A percentile compares a stretch with the other conserved stretches of the same genome.
phyloP scores from a whole-genome alignment of 495 filamentous ascomycete genomes.

The Cercophora sp. region DNA sequence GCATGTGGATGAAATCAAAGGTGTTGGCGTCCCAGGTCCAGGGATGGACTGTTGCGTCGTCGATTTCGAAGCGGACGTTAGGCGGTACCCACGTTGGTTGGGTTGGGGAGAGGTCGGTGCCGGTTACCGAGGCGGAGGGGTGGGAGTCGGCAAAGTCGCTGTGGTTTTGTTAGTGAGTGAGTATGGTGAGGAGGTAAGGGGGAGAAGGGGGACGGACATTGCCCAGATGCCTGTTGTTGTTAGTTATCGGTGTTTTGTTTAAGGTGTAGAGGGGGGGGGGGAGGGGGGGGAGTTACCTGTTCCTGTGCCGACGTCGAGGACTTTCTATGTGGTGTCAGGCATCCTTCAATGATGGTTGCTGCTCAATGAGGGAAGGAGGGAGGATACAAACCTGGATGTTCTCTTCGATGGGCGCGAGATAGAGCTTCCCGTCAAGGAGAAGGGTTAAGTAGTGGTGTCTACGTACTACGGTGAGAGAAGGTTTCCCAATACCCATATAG shows the following conservation, averaged over 20 bases:
- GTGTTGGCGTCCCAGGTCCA: constrained; percentile 43
- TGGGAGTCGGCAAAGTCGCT: constrained; percentile 43
- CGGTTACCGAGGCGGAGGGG: constrained; percentile 51
- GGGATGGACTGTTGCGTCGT: constrained; percentile 39
- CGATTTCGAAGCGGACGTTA: constrained; percentile 49
- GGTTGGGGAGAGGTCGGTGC: constrained; percentile 62
- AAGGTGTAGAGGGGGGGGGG: neutral
- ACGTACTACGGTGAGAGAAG: too few species aligned
- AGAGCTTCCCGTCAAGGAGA: neutral
- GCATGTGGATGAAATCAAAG: constrained; percentile 60
- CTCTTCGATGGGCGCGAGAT: neutral
- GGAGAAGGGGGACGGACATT: constrained; percentile 20
- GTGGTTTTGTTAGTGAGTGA: constrained; percentile 12
- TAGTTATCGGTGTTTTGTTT: neutral
- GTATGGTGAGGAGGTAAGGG: neutral
- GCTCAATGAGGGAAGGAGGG: too few species aligned
- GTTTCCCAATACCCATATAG: too few species aligned
- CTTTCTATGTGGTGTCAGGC: constrained; percentile 40
- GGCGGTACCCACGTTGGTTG: constrained; percentile 48
- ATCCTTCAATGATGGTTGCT: too few species aligned
- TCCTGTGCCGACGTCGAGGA: constrained; percentile 65
- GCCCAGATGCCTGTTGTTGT: constrained; percentile 34
- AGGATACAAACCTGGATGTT: neutral
- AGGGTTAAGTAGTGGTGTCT: constrained; percentile 1
- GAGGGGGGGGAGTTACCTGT: constrained; percentile 24